Conservation (phyloP, 2,329 filamentous ascomycete genomes). For the Penicillium sp. region DNA sequence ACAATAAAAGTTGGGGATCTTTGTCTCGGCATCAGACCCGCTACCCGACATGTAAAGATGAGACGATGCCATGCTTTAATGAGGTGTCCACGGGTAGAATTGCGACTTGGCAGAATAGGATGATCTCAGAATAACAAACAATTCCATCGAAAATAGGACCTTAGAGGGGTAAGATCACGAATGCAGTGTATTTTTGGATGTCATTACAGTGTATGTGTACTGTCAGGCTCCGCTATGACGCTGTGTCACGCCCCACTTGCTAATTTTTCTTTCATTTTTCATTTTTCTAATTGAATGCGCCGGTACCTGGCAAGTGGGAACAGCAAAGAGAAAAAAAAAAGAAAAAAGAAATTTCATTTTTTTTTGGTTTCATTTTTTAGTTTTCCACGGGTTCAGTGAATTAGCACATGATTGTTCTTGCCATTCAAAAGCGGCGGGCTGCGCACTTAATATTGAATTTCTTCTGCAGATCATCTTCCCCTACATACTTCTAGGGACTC, state of each 20-base stretch:
- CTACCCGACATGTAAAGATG: neutral
- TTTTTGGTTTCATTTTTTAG: constrained; percentile 4
- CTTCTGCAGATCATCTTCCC: constrained; percentile 10
- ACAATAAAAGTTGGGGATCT: neutral
- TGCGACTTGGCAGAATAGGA: neutral
- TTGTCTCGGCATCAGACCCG: constrained; percentile 12
- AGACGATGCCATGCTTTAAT: neutral
- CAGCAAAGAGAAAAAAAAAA: neutral
- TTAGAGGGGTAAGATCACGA: neutral
- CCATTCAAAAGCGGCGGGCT: constrained; percentile 18
- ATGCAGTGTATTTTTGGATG: constrained; percentile 8
- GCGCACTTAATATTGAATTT: constrained; percentile 8
- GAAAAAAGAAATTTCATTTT: neutral
- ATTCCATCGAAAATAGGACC: neutral
- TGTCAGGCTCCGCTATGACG: constrained; percentile 25
- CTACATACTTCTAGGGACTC: constrained; percentile 5
- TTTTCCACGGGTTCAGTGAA: constrained; percentile 20
- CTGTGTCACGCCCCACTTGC: constrained; percentile 7
- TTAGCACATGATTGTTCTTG: constrained; percentile 18
- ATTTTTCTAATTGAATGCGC: constrained; percentile 2
- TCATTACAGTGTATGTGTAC: constrained; percentile 12
- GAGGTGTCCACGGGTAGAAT: neutral
- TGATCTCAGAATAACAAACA: constrained; percentile 4
- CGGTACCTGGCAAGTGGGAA: constrained; percentile 7
- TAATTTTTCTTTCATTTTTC: neutral